Evolutionary conservation across 2,329 filamentous ascomycete species (phyloP).

Genomic region (Polychaeton citri): DNA sequence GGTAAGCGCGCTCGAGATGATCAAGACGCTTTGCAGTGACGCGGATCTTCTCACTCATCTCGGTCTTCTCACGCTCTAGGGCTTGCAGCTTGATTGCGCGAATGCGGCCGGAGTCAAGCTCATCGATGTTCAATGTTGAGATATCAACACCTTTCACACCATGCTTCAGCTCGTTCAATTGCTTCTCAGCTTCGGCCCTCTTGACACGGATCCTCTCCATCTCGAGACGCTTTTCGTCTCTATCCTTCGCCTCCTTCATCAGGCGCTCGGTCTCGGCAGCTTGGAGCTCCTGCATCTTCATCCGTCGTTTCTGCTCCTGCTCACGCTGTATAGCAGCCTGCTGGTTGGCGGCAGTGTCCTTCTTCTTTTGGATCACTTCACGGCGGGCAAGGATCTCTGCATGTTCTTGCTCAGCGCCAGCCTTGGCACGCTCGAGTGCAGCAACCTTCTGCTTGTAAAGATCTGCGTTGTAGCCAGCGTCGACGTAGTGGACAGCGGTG

Average conservation of each 20-base stretch:
- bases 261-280: constrained; percentile 83
- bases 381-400: constrained; percentile 72
- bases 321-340: constrained; percentile 84
- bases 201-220: constrained; percentile 66
- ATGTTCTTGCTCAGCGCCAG: constrained; percentile 86
- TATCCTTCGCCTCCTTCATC: constrained; percentile 82
- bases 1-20: constrained; percentile 91
- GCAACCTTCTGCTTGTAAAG: constrained; percentile 66
- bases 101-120: constrained; percentile 47
- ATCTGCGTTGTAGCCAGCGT: constrained; percentile 73
- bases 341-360: constrained; percentile 83
- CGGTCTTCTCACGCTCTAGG: constrained; percentile 95
- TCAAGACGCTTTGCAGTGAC: constrained; percentile 92
- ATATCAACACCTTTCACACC: constrained; percentile 75
- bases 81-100: constrained; percentile 91
- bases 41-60: constrained; percentile 78
- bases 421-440: constrained; percentile 68
- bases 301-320: constrained; percentile 74
- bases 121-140: constrained; percentile 73
- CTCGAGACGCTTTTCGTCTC: constrained; percentile 73
- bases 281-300: constrained; percentile 74
- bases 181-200: constrained; percentile 54
- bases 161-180: constrained; percentile 89
- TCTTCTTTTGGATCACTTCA: constrained; percentile 88
- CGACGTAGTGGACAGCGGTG: constrained; percentile 90